Base-by-base conservation (phyloP, 2,329 filamentous ascomycete species). In the Colletotrichum plurivorum region DNA sequence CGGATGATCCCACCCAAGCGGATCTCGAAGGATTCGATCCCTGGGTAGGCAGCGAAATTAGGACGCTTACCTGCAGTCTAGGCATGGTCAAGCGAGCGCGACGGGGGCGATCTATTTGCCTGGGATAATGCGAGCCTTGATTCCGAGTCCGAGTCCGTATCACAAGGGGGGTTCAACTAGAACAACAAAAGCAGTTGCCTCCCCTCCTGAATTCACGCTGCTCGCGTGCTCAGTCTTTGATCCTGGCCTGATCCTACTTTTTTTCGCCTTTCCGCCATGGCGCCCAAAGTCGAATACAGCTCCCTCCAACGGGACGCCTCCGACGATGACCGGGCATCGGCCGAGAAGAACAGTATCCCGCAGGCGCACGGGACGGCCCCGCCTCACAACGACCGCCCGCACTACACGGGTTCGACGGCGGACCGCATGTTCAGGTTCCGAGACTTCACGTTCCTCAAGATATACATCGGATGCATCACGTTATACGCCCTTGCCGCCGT, bases 381-480 rank as follows among this genome's bases (percentile, higher is more conserved):
- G 13, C 46, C 36, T 7, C 36, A n/a, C 25, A 48, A 53, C 22
- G 41, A 39, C 9, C 63, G 49, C 1, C 48, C 43, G 16, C 55
- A 18, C 12, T 52, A 53, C 49, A 22, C 55, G 3, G 48, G 63
- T 12, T 52, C 56, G 4, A 66, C 63, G 25, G 55, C 63, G 25
- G 56, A 66, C 20, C 56, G 63, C 16, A 67, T 67, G 57, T 67
- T 67, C 41, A 20, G 25, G 43, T 62, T 67, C 43, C 27, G 27
- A 0, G 63, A 62, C 22, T 67, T 67, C 43, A 67, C 49, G 4
- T 55, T 56, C 6, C 20, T 67, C 15, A 54, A 67, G 22, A 49
- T 51, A 9, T 67, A 62, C 13, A 61, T 67, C 31, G 27, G 22
- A 9, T 67, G 63, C 6, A 62, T 67, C 48, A 41, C n/a, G 5